Base-by-base conservation (phyloP, 164 flowering plant species). In the Macadamia tetraphylla region DNA sequence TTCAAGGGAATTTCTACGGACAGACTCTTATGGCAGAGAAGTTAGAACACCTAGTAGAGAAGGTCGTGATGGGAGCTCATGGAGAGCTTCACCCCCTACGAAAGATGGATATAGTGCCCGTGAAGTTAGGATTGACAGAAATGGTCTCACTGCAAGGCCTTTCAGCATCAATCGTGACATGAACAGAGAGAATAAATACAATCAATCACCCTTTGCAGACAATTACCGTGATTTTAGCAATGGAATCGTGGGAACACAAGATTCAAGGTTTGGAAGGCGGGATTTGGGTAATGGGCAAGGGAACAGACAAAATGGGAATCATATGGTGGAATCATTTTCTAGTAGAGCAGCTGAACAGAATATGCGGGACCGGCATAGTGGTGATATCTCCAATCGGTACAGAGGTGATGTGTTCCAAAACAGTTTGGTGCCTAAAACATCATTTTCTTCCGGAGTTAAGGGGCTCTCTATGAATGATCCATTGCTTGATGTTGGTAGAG, bases 231-330 rank as follows among this genome's bases (percentile, higher is more conserved):
- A 77, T 80, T 53, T 67, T 71, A 62, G 51, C 30, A 63, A 62
- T 59, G 69, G 72, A 35, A 66, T 32, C n/a, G 17, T 46, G 15
- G 73, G 62, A 12, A 70, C 52, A 7, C 77, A 69, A 68, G 83
- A 81, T 48, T 65, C 76, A 9, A 64, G 80, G 65, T 76, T 56
- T 62, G 81, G 80, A 59, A 82, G 79, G 77, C 81, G 78, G 78
- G 86, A 85, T 74, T 1, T 63, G 13, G 79, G 76, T 42, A 77
- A 74, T 82, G 81, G 81, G 17, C 80, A 74, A 14, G 85, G 75
- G n/a, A 81, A 75, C 65, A 78, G 83, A 52, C 88, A 85, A 32
- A 83, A 77, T 23, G 84, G 87, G 79, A 84, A 77, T 69, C 80
- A 73, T 52, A 17, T 43, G 0, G 46, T 29, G 14, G 92, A 85